Percentiles rank a stretch among this genome's conserved stretches.
These are phyloP conservation scores for Phytophthora syringae DNA, from an alignment of 352 stramenopile species.

Conservation along the genomic window DNA sequence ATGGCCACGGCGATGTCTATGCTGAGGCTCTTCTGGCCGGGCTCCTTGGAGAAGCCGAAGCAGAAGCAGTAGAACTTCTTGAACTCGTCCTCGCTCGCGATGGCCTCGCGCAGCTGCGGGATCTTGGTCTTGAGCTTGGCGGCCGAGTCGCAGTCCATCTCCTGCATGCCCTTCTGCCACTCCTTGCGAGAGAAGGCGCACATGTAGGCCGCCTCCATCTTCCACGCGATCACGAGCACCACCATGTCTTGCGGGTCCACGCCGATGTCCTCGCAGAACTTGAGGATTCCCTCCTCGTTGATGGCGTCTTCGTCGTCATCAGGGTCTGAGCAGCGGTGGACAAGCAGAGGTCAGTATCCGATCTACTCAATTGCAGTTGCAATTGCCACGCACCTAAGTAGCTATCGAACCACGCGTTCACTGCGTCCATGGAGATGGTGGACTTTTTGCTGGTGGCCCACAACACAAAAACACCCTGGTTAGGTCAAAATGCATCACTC, in stretches of 20 bases:
- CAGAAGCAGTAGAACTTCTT: conserved; percentile 91
- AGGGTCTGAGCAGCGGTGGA: conserved; percentile 23
- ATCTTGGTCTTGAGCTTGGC: conserved; percentile 69
- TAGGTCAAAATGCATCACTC: not conserved
- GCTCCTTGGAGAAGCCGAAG: conserved; percentile 90
- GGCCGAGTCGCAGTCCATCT: conserved; percentile 74
- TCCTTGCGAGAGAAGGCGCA: conserved; percentile 87
- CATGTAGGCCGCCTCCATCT: conserved; percentile 89
- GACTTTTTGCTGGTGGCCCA: conserved; percentile 30
- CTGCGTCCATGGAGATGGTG: conserved; percentile 44
- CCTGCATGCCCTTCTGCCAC: conserved; percentile 81
- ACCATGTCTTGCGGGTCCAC: conserved; percentile 81
- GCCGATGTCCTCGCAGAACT: conserved; percentile 82
- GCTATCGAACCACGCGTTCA: conserved; percentile 73
- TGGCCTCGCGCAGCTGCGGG: conserved; percentile 57
- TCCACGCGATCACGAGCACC: conserved; percentile 88
- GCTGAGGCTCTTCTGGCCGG: conserved; percentile 85
- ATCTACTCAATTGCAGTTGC: not conserved
- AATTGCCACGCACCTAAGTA: conserved; percentile 51
- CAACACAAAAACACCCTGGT: not conserved
- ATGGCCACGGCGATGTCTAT: conserved; percentile 88
- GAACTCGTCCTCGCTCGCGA: conserved; percentile 62
- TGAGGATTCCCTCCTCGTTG: conserved; percentile 77
- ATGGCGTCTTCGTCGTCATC: conserved; percentile 74
- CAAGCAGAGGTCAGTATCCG: not conserved